Evolutionary conservation across 371 early-diverging fungal genomes (phyloP).

Genomic region (Mucor plumbeus): DNA sequence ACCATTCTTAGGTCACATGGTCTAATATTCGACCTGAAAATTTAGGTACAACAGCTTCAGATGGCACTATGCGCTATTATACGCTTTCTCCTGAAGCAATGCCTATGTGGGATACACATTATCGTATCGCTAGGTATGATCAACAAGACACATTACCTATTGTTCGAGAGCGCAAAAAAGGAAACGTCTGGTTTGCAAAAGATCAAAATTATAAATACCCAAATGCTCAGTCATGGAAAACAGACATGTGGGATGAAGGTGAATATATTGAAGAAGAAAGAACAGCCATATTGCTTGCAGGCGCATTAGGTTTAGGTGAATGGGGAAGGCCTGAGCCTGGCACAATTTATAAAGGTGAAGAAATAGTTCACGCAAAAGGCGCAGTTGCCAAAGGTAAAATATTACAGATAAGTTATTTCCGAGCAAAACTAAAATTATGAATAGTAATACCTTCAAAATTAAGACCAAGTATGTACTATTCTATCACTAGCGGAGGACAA

Average conservation of each 20-base stretch:
- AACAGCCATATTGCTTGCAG: slow-evolving; percentile 25
- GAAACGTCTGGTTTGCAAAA: slow-evolving; percentile 13
- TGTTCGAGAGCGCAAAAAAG: slow-evolving; percentile 9
- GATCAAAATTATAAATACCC: slow-evolving; percentile 3
- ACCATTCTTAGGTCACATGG: slow-evolving; percentile 55
- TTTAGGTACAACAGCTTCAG: slow-evolving; percentile 54
- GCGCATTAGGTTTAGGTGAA: slow-evolving; percentile 39
- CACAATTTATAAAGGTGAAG: slow-evolving; percentile 35
- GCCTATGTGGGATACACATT: slow-evolving; percentile 34
- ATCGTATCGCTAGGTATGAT: slow-evolving; percentile 16
- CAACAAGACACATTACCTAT: slow-evolving; percentile 26
- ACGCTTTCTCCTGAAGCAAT: slow-evolving; percentile 27
- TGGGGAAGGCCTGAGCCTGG: slow-evolving; percentile 37
- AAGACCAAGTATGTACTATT: slow-evolving; percentile 35
- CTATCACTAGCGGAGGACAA: slow-evolving; percentile 40
- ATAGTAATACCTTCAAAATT: slow-evolving; percentile 33
- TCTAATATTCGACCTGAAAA: slow-evolving; percentile 67
- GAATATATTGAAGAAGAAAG: slow-evolving; percentile 11
- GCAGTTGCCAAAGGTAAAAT: slow-evolving; percentile 31
- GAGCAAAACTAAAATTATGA: neutral
- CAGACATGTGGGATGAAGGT: slow-evolving; percentile 3
- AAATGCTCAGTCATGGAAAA: slow-evolving; percentile 16
- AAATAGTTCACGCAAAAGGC: slow-evolving; percentile 31
- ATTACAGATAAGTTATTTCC: neutral
- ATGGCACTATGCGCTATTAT: slow-evolving; percentile 61